Evolutionary conservation across 768 basidiomycete genomes (phyloP).

Genomic region (Leucocoprinus leucothites): DNA sequence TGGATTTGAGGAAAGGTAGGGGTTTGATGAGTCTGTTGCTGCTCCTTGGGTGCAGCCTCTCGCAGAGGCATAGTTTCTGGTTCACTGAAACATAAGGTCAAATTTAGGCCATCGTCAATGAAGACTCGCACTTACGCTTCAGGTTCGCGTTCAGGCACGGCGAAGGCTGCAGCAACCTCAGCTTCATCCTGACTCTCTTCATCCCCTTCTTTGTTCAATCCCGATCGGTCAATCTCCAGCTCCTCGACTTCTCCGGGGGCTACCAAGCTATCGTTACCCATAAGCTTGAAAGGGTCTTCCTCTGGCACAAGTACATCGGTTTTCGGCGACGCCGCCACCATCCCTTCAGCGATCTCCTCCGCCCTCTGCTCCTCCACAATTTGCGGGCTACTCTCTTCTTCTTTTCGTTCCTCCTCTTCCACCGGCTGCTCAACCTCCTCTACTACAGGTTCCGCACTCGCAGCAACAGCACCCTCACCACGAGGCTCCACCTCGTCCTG

Average conservation of each 20-base stretch:
- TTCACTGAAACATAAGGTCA: not conserved
- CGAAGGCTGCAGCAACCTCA: too few relatives aligned
- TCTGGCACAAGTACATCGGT: not conserved
- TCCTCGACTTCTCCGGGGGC: conserved; percentile 16
- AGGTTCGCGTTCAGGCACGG: too few relatives aligned
- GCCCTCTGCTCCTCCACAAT: not conserved
- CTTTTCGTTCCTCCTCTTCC: not conserved
- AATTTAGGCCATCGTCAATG: too few relatives aligned
- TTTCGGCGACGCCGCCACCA: not conserved
- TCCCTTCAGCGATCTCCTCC: not conserved
- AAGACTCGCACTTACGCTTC: not conserved
- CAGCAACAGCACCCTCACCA: too few relatives aligned
- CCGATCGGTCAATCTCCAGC: not conserved
- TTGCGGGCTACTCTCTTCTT: too few relatives aligned
- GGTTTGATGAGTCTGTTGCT: too few relatives aligned
- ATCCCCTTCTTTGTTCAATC: not conserved
- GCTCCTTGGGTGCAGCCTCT: too few relatives aligned
- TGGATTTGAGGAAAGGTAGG: too few relatives aligned
- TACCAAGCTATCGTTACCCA: conserved; percentile 20
- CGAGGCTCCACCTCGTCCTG: too few relatives aligned
- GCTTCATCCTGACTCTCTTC: not conserved
- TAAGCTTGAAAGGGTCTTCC: conserved; percentile 30
- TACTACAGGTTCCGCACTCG: not conserved
- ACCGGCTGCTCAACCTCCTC: not conserved
- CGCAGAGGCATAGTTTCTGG: not conserved